A percentile compares a stretch with the other conserved stretches of the same genome.
phyloP scores from a whole-genome alignment of 208 protist species.

The Acanthamoeba healyi region DNA sequence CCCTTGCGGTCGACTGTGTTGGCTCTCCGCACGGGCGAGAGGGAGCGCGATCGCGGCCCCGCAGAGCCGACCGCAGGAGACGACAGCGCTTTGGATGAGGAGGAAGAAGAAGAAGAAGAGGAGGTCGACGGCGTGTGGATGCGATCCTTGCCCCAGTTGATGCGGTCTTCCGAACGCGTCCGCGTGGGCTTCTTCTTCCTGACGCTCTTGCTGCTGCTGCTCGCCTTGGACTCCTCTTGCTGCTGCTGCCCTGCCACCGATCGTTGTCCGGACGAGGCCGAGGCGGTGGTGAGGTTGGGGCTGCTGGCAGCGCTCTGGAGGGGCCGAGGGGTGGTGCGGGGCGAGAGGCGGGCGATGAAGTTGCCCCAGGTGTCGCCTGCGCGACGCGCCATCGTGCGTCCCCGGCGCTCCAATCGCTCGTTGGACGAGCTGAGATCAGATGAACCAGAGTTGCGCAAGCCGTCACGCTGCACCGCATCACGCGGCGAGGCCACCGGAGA shows the following conservation, averaged over 20 bases:
- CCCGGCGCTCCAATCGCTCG: neutral
- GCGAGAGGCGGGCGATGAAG: constrained; percentile 6
- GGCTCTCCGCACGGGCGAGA: neutral
- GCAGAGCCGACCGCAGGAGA: neutral
- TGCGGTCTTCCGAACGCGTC: neutral
- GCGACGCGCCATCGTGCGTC: constrained; percentile 3
- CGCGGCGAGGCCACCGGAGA: neutral
- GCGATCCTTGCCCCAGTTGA: constrained; percentile 30
- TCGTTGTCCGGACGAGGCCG: neutral
- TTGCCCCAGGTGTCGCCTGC: constrained; percentile 28
- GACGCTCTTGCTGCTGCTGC: neutral
- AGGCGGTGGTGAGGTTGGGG: neutral
- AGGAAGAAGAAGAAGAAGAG: neutral
- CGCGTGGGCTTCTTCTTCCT: neutral
- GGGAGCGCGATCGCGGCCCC: neutral
- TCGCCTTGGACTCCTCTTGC: neutral
- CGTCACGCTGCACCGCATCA: neutral
- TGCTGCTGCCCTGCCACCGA: neutral
- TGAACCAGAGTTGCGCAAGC: neutral
- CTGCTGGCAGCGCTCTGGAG: neutral
- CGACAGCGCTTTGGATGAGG: neutral
- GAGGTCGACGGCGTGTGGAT: neutral
- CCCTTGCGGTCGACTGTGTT: neutral
- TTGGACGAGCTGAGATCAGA: neutral
- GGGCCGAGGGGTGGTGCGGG: neutral